Evolutionary conservation across 768 basidiomycete species (phyloP), one percentile per base, ranked within the genome.

Genomic region (Termitomyces sp.): DNA sequence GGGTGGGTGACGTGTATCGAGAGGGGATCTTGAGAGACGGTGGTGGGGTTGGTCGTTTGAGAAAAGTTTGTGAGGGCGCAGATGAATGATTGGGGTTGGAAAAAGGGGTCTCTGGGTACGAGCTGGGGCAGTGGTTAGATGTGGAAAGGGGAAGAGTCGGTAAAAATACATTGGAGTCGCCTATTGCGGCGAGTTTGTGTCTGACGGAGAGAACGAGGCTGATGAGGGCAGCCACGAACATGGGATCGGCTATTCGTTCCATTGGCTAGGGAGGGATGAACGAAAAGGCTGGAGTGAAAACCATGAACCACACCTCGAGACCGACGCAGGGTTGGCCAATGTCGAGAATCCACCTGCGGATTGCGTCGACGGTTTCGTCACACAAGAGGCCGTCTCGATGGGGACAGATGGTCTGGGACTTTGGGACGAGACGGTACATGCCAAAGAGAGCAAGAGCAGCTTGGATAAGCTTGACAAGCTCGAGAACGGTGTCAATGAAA

Each of bases 41-140:
- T 30, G 55, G 41, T 38, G 33, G 62, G 60, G 14, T 64, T 62
- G 43, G 71, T 58, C 43, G 71, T 62, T 16, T 71, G 67, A 32
- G 71, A 53, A 58, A 78, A 79, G 18, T 72, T 68, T 48, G 64
- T 68, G 6, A 93, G 74, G 1, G 81, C 80, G 28, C 74, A 70
- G 23, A 80, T 66, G 60, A 93, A 88, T 9, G 73, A 73, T 43
- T 80, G 69, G 0, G 89, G 88, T 58, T 90, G 81, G 48, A 89
- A 74, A 67, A 94, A 92, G 1, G 92, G 91, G 69, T 93, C 92
- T 69, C 86, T 87, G 2, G 91, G 87, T 40, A 86, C 74, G 49
- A 70, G 59, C 67, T 72, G 56, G 20, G 61, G 46, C 20, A 30
- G 12, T 18, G 41, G 10, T 55, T 7, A 56, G 46, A 60, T 28